These are phyloP conservation scores for Mycena polygramma DNA, from an alignment of 768 basidiomycete genomes.

Conservation along the genomic window DNA sequence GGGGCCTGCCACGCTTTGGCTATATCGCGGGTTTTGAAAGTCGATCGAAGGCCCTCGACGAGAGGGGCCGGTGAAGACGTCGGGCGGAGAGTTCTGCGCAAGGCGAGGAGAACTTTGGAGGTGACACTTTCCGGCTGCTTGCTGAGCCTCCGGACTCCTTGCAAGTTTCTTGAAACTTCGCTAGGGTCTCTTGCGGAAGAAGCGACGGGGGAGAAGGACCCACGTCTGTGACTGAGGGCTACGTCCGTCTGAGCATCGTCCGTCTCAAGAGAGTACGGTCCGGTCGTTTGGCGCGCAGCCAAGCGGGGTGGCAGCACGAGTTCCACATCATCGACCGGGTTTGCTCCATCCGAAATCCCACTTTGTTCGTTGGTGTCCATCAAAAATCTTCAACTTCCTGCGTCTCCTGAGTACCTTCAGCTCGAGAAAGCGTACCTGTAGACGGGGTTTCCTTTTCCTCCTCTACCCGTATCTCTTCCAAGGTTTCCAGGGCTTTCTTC, in stretches of 20 bases:
- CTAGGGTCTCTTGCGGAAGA: background rate
- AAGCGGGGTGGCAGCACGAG: slow-evolving; percentile 28
- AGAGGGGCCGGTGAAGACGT: slow-evolving; percentile 7
- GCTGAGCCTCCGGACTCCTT: slow-evolving; percentile 10
- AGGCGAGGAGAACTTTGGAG: slow-evolving; percentile 17
- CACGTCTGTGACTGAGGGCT: slow-evolving; percentile 12
- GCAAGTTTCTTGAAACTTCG: background rate
- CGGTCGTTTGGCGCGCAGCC: background rate
- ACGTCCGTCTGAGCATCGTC: slow-evolving; percentile 24
- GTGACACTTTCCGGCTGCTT: slow-evolving; percentile 13
- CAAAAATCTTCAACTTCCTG: slow-evolving; percentile 31
- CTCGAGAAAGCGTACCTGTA: slow-evolving; percentile 3
- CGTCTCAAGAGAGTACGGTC: slow-evolving; percentile 8
- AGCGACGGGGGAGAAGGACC: slow-evolving; percentile 15
- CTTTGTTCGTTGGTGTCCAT: slow-evolving; percentile 23
- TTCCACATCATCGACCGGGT: background rate
- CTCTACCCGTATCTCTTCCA: slow-evolving; percentile 21
- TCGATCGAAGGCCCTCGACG: slow-evolving; percentile 18
- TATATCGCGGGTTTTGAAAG: slow-evolving; percentile 6
- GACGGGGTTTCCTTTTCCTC: background rate
- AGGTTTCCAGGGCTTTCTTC: slow-evolving; percentile 15
- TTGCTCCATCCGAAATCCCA: slow-evolving; percentile 26
- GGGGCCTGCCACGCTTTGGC: background rate
- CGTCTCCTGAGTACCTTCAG: slow-evolving; percentile 21
- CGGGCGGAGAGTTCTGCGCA: slow-evolving; percentile 15